phyloP scores from a whole-genome alignment of 2,329 filamentous ascomycete species.

The Fusarium sp. region DNA sequence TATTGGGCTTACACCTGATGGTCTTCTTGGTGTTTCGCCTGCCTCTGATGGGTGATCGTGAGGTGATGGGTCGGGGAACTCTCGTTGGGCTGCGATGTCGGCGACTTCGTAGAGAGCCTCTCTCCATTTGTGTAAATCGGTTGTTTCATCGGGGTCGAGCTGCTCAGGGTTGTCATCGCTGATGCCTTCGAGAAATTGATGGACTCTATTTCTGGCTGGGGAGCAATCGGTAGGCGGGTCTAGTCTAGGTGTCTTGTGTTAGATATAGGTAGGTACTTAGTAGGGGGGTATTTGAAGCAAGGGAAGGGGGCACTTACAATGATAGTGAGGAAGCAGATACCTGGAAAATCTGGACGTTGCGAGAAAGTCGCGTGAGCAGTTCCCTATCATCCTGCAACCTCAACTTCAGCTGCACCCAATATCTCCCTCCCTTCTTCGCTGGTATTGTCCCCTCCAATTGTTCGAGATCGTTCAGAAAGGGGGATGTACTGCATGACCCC shows the following conservation, averaged over 20 bases:
- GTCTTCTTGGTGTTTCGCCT: neutral
- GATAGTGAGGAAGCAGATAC: neutral
- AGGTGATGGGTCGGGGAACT: neutral
- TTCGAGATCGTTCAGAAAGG: neutral
- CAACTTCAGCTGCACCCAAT: neutral
- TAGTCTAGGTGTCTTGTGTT: neutral
- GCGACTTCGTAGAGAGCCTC: conserved; percentile 7
- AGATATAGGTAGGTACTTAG: neutral
- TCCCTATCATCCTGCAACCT: conserved; percentile 1
- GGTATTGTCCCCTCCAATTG: neutral
- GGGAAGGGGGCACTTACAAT: neutral
- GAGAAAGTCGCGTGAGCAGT: neutral
- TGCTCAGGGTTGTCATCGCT: neutral
- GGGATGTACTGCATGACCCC: neutral
- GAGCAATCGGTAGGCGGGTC: neutral
- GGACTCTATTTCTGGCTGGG: neutral
- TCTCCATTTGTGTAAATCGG: neutral
- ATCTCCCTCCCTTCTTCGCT: neutral
- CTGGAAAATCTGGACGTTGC: conserved; percentile 16
- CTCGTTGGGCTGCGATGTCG: neutral
- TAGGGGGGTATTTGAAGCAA: too few species aligned
- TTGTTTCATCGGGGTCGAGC: neutral
- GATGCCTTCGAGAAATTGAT: conserved; percentile 4
- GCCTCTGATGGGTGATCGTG: neutral
- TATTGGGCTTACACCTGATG: neutral